These are phyloP conservation scores for Ustilago crameri DNA, from an alignment of 1,284 basidiomycete genomes.

Conservation along the genomic window DNA sequence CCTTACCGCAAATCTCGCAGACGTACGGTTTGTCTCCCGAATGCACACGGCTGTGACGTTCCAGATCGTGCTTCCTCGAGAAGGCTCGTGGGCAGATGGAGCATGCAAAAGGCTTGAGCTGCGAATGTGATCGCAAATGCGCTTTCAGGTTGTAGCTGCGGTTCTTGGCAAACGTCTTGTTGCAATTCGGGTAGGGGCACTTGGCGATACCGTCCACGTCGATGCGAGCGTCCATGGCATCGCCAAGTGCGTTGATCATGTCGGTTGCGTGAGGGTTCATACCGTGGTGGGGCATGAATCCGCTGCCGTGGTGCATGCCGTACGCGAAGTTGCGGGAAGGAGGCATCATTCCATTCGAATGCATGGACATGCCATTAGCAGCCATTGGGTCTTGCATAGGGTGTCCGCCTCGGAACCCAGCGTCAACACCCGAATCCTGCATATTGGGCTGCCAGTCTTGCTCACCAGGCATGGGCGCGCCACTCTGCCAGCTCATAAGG, in stretches of 20 bases:
- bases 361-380: constrained; percentile 23
- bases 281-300: constrained; percentile 34
- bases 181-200: constrained; percentile 60
- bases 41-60: constrained; percentile 65
- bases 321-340: constrained; percentile 33
- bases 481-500: constrained; percentile 48
- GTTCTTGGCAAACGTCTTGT: constrained; percentile 65
- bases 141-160: constrained; percentile 64
- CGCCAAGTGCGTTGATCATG: constrained; percentile 58
- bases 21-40: constrained; percentile 67
- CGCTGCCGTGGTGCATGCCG: constrained; percentile 23
- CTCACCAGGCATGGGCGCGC: constrained; percentile 14
- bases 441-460: constrained; percentile 32
- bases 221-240: constrained; percentile 57
- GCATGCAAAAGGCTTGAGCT: constrained; percentile 64
- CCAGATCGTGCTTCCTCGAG: constrained; percentile 65
- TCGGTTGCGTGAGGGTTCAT: constrained; percentile 39
- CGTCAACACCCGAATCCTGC: constrained; percentile 15
- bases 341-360: constrained; percentile 33
- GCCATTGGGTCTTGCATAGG: constrained; percentile 11
- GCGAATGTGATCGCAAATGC: constrained; percentile 60
- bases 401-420: constrained; percentile 11
- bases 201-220: constrained; percentile 59
- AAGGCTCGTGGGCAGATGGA: constrained; percentile 64
- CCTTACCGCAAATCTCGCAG: constrained; percentile 64